Conservation (phyloP, 2,329 filamentous ascomycete genomes). For the Trichoderma atrobrunneum region DNA sequence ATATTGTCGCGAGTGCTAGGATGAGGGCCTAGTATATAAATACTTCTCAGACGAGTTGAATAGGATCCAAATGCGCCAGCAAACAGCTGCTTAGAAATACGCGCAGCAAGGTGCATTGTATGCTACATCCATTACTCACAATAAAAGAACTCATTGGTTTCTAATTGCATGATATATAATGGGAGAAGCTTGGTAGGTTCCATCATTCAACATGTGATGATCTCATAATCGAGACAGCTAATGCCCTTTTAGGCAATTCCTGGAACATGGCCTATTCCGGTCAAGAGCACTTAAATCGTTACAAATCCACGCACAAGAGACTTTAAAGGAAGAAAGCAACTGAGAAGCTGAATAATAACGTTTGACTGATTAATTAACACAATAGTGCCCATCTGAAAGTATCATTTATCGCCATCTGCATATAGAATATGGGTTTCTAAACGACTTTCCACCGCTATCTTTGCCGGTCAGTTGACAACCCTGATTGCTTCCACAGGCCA, state of each 20-base stretch:
- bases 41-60: not conserved
- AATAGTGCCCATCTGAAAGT: not conserved
- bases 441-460: not conserved
- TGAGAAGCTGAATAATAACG: not conserved
- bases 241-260: not conserved
- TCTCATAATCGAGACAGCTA: not conserved
- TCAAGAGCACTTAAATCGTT: not conserved
- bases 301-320: not conserved
- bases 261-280: not conserved
- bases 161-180: not conserved
- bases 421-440: fast-evolving
- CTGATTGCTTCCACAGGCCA: not conserved
- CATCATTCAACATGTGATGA: not conserved
- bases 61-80: not conserved
- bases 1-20: not conserved
- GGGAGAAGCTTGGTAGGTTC: not conserved
- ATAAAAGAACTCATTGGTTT: not conserved
- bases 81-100: not conserved
- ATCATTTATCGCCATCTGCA: not conserved
- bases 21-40: not conserved
- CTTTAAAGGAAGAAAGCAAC: not conserved
- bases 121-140: not conserved
- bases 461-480: not conserved
- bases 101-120: not conserved
- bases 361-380: not conserved